A percentile compares a stretch with the other conserved stretches of the same genome.
Conservation (phyloP, 768 basidiomycete genomes). For the Lentinula raphanica region DNA sequence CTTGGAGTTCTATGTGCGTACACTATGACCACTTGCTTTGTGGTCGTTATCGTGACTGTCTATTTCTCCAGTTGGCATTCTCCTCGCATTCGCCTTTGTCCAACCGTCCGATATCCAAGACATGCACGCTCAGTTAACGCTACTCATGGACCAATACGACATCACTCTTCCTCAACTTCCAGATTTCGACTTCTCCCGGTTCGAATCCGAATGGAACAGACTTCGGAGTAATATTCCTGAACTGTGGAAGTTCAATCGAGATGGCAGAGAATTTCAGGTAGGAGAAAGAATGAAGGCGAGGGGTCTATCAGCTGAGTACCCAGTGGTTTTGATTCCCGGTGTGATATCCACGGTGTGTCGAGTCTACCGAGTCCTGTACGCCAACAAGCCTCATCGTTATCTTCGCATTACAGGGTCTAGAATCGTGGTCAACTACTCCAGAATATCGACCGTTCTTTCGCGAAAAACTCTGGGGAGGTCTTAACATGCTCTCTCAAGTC, state of each 20-base stretch:
- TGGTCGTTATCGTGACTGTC: slow-evolving; percentile 6
- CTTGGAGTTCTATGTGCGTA: slow-evolving; percentile 59
- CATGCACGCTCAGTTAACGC: slow-evolving; percentile 60
- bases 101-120: slow-evolving; percentile 63
- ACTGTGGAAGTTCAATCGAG: slow-evolving; percentile 75
- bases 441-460: slow-evolving; percentile 88
- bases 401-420: slow-evolving; percentile 51
- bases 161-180: slow-evolving; percentile 59
- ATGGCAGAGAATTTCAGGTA: slow-evolving; percentile 76
- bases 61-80: slow-evolving; percentile 48
- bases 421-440: slow-evolving; percentile 89
- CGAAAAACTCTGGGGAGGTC: slow-evolving; percentile 79
- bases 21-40: slow-evolving; percentile 1
- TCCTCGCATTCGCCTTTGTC: slow-evolving; percentile 60
- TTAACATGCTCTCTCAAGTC: slow-evolving; percentile 78
- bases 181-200: slow-evolving; percentile 58
- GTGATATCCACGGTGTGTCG: slow-evolving; percentile 76
- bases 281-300: slow-evolving; percentile 63
- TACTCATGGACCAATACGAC: slow-evolving; percentile 69
- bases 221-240: slow-evolving; percentile 69
- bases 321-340: slow-evolving; percentile 84
- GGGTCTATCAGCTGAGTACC: slow-evolving; percentile 65
- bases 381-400: neutral
- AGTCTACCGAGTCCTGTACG: neutral
- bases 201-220: slow-evolving; percentile 69